Base-by-base conservation (phyloP, 306 rosid genomes). In the Arachis hypogaea region DNA sequence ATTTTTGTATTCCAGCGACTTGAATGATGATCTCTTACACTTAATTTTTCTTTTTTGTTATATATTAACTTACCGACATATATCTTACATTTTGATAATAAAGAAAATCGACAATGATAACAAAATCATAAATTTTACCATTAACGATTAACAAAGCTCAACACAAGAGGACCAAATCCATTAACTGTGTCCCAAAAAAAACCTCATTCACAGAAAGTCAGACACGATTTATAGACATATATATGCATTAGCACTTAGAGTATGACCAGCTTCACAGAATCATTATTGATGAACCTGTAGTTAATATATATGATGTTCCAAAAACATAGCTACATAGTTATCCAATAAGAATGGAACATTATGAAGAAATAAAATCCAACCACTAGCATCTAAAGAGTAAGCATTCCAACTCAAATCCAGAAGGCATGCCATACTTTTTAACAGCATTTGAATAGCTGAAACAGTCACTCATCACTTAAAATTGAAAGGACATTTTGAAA, bases 401-500 rank as follows among this genome's bases (percentile, higher is more conserved):
- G 46, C 7, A 28, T 72, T 72, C 45, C 64, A 76, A 68, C 77
- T 76, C 77, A 76, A 80, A 44, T 66, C 42, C 70, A 44, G 52
- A 68, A 42, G 40, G 72, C 57, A 76, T 3, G 71, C 47, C 64
- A 46, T 68, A 71, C 40, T 58, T 68, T 68, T 79, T 55, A n/a
- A 62, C 54, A 44, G 63, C 46, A 42, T 67, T 61, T 18, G 77
- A 66, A 66, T 57, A 61, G 62, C 75, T 50, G 75, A 79, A 73
- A 66, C 57, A 29, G 64, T 82, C 56, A 42, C 59, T 61, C 67
- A 11, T 74, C 64, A 73, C 80, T 83, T 51, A 68, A 68, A 57
- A 63, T 40, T n/a, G 41, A 68, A 47, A 54, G 45, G 51, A 28
- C 72, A 71, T 22, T 61, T 47, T 57, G 59, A 73, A 73, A 65